Evolutionary conservation across 139 green algal genomes (phyloP).

Genomic region (Tetradesmus lagerheimii): DNA sequence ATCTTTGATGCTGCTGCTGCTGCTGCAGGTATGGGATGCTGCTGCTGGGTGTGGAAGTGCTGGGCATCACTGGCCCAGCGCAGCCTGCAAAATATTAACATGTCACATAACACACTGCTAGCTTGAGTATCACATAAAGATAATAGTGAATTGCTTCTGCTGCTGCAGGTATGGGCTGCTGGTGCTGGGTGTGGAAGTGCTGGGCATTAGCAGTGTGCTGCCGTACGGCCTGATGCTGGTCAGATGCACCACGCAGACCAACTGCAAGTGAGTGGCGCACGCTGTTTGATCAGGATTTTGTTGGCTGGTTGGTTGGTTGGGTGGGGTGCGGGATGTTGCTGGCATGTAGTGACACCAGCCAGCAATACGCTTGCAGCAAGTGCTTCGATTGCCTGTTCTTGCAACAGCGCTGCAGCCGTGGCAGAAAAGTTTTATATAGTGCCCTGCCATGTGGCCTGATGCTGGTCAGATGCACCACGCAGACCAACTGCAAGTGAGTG

Average conservation of each 20-base stretch:
- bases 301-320: no score
- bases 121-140: no score
- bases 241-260: not conserved
- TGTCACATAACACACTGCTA: not conserved
- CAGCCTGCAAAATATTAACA: slow-evolving; percentile 33
- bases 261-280: not conserved
- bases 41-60: slow-evolving; percentile 38
- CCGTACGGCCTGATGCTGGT: slow-evolving; percentile 56
- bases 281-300: no score
- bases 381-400: no score
- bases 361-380: no score
- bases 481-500: slow-evolving; percentile 4
- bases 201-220: slow-evolving; percentile 57
- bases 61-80: no score
- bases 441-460: slow-evolving; percentile 56
- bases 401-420: no score
- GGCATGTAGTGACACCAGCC: no score
- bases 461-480: slow-evolving; percentile 32
- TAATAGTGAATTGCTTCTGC: no score
- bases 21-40: not conserved
- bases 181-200: slow-evolving; percentile 52
- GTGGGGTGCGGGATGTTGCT: no score
- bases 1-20: not conserved
- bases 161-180: slow-evolving; percentile 47
- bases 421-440: no score